Base-by-base conservation (phyloP, 805 yeast species). In the Cyberlindnera nakhonratchasimensis region DNA sequence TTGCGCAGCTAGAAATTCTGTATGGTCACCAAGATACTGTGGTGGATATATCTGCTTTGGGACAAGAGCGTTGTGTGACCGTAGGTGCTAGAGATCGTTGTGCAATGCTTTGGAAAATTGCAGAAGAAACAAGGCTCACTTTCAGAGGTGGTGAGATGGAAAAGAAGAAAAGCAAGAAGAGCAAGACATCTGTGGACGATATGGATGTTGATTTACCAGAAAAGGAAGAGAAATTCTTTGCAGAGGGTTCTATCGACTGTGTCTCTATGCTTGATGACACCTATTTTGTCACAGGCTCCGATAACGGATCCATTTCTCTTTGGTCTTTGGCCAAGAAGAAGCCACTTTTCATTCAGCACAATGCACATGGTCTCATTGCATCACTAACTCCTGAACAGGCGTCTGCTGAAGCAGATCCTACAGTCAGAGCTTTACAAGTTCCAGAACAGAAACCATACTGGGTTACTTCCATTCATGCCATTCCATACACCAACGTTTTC, bases 1-100 rank as follows among this genome's bases (percentile, higher is more conserved):
- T 83, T 58, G 82, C 96, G 4, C 95, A 88, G 63, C 72, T 91
- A 57, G 99, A 93, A 67, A 82, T 86, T 5, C 68, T 93, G 34
- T 93, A 87, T 61, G 99, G 99, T 3, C 99, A 93, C 65, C 98
- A 93, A 67, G 99, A 93, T 59, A 70, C 77, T 41, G 90, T 91
- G 34, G 74, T 77, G 32, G 97, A 82, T 57, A 82, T 93, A 40
- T 68, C 88, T 18, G 88, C 97, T 0, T 68, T 93, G 47, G 77
- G 78, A 9, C 80, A 81, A 62, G 98, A 93, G 59, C 79, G 96
- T 45, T 93, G 99, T 70, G 90, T 93, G 14, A 87, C 96, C 20
- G 98, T 91, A 24, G 99, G 99, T 14, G 74, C 95, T 3, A 79
- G 98, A 54, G 99, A 93, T 65, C 81, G 95, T 56, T 86, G 96